These are phyloP conservation scores for Entamoeba invadens DNA, from an alignment of 208 protist genomes.

Conservation along the genomic window DNA sequence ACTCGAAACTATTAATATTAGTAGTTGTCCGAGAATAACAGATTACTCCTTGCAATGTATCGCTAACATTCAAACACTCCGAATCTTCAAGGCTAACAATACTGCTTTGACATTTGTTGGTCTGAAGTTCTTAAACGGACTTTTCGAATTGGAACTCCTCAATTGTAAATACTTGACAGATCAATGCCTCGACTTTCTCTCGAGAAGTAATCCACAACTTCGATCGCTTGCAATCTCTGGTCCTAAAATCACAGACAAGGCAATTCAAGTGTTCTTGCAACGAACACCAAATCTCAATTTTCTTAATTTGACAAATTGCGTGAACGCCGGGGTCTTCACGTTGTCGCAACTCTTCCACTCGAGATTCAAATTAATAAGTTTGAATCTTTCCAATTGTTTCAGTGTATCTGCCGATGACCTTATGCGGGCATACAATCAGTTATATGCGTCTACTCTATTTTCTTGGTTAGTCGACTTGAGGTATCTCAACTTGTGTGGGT, in stretches of 20 bases:
- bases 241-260: background rate
- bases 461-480: background rate
- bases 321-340: background rate
- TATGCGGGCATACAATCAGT: background rate
- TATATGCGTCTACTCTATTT: background rate
- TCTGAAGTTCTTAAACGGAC: background rate
- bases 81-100: background rate
- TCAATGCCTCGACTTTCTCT: background rate
- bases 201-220: background rate
- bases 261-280: background rate
- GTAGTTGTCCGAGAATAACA: background rate
- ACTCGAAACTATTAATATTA: background rate
- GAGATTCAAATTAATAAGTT: background rate
- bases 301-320: background rate
- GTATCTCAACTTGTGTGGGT: background rate
- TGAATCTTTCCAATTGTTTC: background rate
- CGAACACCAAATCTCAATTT: background rate
- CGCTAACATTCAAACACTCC: background rate
- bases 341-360: background rate
- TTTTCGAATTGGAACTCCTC: background rate
- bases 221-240: background rate
- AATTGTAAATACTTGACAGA: background rate
- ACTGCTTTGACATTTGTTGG: background rate
- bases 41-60: background rate
- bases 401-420: background rate